Evolutionary conservation across 2,329 filamentous ascomycete species (phyloP), one percentile per base, ranked within the genome.

Genomic region (Catunica adiposa): DNA sequence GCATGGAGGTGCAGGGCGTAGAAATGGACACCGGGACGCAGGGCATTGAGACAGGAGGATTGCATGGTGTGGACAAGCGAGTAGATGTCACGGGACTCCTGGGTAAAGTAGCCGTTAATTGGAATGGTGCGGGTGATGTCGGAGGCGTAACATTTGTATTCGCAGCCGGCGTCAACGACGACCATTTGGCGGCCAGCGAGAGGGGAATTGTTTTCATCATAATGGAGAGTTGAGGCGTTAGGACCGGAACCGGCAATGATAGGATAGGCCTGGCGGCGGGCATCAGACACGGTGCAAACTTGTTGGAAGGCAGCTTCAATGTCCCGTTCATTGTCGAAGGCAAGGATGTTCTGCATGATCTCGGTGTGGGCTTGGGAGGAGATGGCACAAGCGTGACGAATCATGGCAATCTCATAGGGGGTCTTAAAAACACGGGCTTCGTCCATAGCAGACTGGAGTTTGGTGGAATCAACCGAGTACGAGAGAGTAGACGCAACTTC

Each of bases 121-220:
- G 90, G 90, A 61, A 96, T 80, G 0, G 89, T 92, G 38, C 90
- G 80, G 0, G 92, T 97, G 26, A 97, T 81, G 67, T 97, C 90
- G 57, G 84, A 86, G 29, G 88, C 88, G 66, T 98, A 97, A 62
- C 84, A 83, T 51, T 81, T 71, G 69, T 82, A 94, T 68, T 97
- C 90, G 61, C 82, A 84, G 1, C 88, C 89, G 1, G 90, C 89
- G 65, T 98, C 90, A 3, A 98, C 73, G 20, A 94, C 82, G 31
- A 97, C 71, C 29, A 89, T 75, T 63, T 89, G 80, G 57, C 82
- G 77, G 25, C 82, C 80, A 2, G 70, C 70, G 17, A 97, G 76
- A 1, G 80, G 69, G 62, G 84, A 77, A 63, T 94, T 76, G 65
- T 98, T 97, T 54, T 77, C 79, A 46, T 78, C 77, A 67, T 98